Percentiles rank a stretch among this genome's conserved stretches.
These are phyloP conservation scores for Plenodomus lindquistii DNA, from an alignment of 2,329 filamentous ascomycete genomes.

Conservation along the genomic window DNA sequence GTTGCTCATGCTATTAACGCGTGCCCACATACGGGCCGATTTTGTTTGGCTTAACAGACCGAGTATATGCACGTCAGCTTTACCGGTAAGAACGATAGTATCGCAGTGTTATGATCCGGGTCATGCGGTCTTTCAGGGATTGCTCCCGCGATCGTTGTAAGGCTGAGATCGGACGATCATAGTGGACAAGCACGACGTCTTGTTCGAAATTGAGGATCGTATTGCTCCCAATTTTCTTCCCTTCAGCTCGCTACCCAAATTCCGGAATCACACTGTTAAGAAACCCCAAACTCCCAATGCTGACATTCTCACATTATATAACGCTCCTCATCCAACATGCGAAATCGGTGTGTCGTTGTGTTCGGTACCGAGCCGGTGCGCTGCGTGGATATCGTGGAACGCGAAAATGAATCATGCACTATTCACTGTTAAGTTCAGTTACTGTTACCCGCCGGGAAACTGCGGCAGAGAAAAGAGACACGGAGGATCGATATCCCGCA, in stretches of 20 bases:
- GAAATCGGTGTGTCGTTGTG: background rate
- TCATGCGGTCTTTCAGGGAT: too few species aligned
- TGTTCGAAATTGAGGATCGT: background rate
- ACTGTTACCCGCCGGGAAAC: conserved; percentile 10
- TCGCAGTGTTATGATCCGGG: too few species aligned
- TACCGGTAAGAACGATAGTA: too few species aligned
- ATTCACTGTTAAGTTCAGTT: conserved; percentile 29
- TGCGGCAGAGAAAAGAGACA: conserved; percentile 1
- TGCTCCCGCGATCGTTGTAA: too few species aligned
- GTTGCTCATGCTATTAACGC: too few species aligned
- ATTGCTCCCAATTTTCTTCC: conserved; percentile 7
- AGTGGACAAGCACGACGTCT: background rate
- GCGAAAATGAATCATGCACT: conserved; percentile 19
- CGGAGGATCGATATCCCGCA: background rate
- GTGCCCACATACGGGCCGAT: too few species aligned
- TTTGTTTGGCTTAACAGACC: too few species aligned
- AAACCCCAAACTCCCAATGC: conserved; percentile 13
- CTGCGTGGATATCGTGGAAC: conserved; percentile 7
- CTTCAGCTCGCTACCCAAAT: conserved; percentile 1
- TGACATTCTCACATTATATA: background rate
- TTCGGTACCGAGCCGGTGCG: conserved; percentile 3
- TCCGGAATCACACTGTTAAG: conserved; percentile 1
- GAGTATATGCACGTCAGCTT: too few species aligned
- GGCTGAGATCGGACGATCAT: background rate
- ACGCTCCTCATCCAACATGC: conserved; percentile 3